Evolutionary conservation across 139 green algal genomes (phyloP), one percentile per base, ranked within the genome.

Genomic region (Coelastrella sp.): DNA sequence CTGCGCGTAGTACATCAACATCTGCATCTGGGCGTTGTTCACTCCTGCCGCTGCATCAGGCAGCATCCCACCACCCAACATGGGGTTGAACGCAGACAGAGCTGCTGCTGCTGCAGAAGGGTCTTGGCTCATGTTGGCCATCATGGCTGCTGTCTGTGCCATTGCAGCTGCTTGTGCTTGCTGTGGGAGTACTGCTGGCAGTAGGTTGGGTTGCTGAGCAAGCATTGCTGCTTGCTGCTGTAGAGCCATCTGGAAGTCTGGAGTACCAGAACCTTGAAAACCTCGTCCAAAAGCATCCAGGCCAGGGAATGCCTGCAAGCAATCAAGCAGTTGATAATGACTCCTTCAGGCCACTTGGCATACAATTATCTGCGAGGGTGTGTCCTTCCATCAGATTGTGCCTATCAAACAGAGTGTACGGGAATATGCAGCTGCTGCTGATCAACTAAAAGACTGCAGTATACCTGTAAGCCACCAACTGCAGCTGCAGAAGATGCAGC

Each of bases 1-100:
- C 53, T 82, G 75, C 35, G 75, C 75, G 40, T 59, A 82, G 75
- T 82, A 82, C 75, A 82, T 53, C 23, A 82, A 45, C 75, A 82
- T 82, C 75, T 82, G 75, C 75, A 82, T 82, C 75, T 82, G 75
- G 6, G 30, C 30, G 53, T 82, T 82, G 51, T 23, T 53, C 3
- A 51, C 30, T 11, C 72, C 72, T 67, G 69, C 73, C 5, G 41
- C 25, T 48, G 75, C 75, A 62, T 79, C 71, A 41, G 71, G 41
- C 41, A 79, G 45, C 41, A 79, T 76, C 3, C 45, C 53, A n/a
- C 53, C 53, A 57, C 41, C 37, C 67, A 77, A 15, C 67, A 77
- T 77, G 41, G 40, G 30, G 69, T 63, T 60, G 21, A 63, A 79
- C 38, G 69, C 5, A 34, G 38, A 76, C 34, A 40, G 21, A 32